Base-by-base conservation (phyloP, 2,329 filamentous ascomycete genomes). In the Penicillium occitanis region DNA sequence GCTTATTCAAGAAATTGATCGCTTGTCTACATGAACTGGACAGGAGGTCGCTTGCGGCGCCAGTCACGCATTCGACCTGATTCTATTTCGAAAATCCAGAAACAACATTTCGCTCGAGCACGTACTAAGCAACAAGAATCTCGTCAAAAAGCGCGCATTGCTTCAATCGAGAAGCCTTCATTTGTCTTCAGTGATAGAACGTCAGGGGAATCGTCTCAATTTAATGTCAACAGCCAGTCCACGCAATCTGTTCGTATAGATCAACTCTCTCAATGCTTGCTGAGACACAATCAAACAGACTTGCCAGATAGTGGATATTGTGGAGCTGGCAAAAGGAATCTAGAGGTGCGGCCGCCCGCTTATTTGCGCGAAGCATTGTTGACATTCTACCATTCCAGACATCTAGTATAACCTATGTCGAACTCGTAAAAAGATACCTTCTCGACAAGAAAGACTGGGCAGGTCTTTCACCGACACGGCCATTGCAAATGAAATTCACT, bases 21-120 rank as follows among this genome's bases (percentile, higher is more conserved):
- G n/a, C 14, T 35, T 28, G 35, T 30, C 28, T 63, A 53, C 30
- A 82, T 82, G 80, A 81, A 81, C 64, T 81, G 80, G 80, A 81
- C 77, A 28, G 79, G 79, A 64, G 79, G 80, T 37, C 76, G 76
- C 63, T 72, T 82, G 28, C 75, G 76, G 60, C 78, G 79, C 44
- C 75, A 80, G 69, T 77, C 78, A 13, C 74, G 72, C 62, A 71
- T 71, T 65, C 76, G 70, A 44, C 67, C 72, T 50, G 71, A 72
- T 48, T 69, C 68, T 5, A 55, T 71, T 6, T 69, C 70, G 63
- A 74, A 72, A 57, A 65, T 66, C 37, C 74, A 76, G 70, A 77
- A 71, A 65, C 73, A 75, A 50, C 73, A 73, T 44, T 78, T 79
- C 66, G 74, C 73, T 46, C 77, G 73, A 65, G 72, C 72, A 8